phyloP scores from a whole-genome alignment of 225 moss, liverwort and hornwort genomes.

The Polytrichum formosum region DNA sequence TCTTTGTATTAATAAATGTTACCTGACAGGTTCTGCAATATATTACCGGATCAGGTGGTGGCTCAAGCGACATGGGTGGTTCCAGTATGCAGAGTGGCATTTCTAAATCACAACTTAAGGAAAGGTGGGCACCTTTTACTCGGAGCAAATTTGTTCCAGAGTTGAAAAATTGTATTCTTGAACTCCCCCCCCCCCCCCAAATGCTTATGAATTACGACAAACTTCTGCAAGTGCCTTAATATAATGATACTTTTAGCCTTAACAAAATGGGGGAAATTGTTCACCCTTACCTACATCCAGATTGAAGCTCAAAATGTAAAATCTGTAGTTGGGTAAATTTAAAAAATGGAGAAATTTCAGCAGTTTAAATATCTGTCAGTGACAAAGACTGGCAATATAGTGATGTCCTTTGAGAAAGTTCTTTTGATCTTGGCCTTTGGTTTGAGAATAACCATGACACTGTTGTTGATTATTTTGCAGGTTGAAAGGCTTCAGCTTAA shows the following conservation, averaged over 20 bases:
- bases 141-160: too few relatives aligned
- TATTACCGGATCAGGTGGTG: slow-evolving; percentile 68
- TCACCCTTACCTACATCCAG: too few relatives aligned
- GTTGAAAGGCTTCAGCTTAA: slow-evolving; percentile 77
- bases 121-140: slow-evolving; percentile 37
- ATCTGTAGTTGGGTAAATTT: background rate
- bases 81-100: slow-evolving; percentile 47
- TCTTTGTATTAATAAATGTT: background rate
- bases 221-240: too few relatives aligned
- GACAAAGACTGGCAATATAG: background rate
- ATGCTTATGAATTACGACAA: too few relatives aligned
- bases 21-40: slow-evolving; percentile 65
- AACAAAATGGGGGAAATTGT: too few relatives aligned
- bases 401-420: background rate
- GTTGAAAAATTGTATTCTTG: too few relatives aligned
- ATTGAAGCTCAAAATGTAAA: too few relatives aligned
- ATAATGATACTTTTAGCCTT: too few relatives aligned
- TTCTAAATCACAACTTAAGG: slow-evolving; percentile 78
- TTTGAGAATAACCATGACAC: background rate
- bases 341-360: background rate
- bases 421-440: background rate
- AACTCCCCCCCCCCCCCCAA: too few relatives aligned
- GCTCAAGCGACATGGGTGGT: slow-evolving; percentile 44
- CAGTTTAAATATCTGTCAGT: background rate
- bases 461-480: slow-evolving; percentile 24